Evolutionary conservation across 208 protist genomes (phyloP).

Genomic region (Leishmania tropica): DNA sequence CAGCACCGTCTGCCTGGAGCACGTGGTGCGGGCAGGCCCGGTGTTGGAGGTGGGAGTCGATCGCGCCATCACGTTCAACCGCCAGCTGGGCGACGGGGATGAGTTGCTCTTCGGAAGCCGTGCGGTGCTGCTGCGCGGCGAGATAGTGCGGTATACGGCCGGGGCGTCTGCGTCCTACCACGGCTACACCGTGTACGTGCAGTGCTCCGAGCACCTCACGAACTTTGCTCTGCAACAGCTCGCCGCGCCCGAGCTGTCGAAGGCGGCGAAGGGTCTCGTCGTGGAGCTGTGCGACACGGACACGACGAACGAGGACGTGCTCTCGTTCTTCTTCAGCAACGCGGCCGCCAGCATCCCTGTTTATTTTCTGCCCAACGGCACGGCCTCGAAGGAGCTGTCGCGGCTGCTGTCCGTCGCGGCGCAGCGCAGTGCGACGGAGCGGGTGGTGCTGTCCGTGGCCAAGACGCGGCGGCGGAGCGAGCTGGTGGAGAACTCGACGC

Average conservation of each 20-base stretch:
- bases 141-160: conserved; percentile 40
- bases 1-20: conserved; percentile 8
- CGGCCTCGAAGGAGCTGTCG: conserved; percentile 25
- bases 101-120: conserved; percentile 46
- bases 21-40: conserved; percentile 24
- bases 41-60: conserved; percentile 38
- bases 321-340: conserved; percentile 41
- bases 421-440: conserved; percentile 19
- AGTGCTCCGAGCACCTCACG: conserved; percentile 49
- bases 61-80: conserved; percentile 63
- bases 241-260: conserved; percentile 22
- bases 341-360: conserved; percentile 40
- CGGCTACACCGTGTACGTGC: conserved; percentile 61
- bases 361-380: conserved; percentile 53
- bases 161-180: conserved; percentile 23
- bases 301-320: conserved; percentile 49
- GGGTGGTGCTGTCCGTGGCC: conserved; percentile 58
- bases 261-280: conserved; percentile 43
- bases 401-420: conserved; percentile 16
- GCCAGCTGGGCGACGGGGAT: conserved; percentile 23
- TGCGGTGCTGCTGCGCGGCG: conserved; percentile 56
- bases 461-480: conserved; percentile 26
- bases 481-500: conserved; percentile 40
- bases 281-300: conserved; percentile 54
- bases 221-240: conserved; percentile 39